phyloP scores from a whole-genome alignment of 345 rosid species.

The Rhizophora mangle region DNA sequence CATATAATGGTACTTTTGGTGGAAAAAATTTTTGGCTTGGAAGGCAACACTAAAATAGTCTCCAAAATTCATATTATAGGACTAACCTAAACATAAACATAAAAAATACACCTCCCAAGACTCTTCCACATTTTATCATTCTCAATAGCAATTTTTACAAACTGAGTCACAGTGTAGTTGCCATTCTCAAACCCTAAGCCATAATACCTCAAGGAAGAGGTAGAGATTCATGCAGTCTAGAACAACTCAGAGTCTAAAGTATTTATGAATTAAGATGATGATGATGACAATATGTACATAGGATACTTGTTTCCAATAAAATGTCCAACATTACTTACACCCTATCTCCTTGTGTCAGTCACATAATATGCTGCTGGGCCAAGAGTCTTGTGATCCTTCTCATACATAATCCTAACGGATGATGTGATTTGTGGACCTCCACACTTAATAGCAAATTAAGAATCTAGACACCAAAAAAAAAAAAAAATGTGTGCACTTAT shows the following conservation, averaged over 20 bases:
- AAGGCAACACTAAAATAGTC: not conserved
- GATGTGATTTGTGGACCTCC: slow-evolving; percentile 60
- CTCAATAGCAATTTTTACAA: slow-evolving; percentile 36
- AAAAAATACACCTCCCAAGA: slow-evolving; percentile 48
- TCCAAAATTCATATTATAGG: not conserved
- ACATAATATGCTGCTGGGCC: slow-evolving; percentile 60
- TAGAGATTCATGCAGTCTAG: slow-evolving; percentile 58
- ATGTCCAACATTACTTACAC: slow-evolving; percentile 43
- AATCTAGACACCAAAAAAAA: slow-evolving; percentile 34
- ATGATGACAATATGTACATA: slow-evolving; percentile 17
- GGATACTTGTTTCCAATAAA: slow-evolving; percentile 35
- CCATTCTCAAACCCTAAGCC: slow-evolving; percentile 86
- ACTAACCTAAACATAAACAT: slow-evolving; percentile 52
- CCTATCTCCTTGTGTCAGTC: slow-evolving; percentile 39
- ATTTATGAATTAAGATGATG: slow-evolving; percentile 33
- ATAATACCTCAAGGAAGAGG: slow-evolving; percentile 69
- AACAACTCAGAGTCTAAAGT: slow-evolving; percentile 40
- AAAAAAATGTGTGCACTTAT: not conserved
- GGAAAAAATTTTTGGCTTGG: not conserved
- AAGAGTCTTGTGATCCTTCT: slow-evolving; percentile 47
- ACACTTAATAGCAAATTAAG: slow-evolving; percentile 49
- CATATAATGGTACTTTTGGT: not conserved
- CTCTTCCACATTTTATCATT: slow-evolving; percentile 34
- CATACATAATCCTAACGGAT: slow-evolving; percentile 32
- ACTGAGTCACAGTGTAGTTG: slow-evolving; percentile 51